These are phyloP conservation scores for Trypanosomatidae sp. DNA, from an alignment of 208 protist species.

Conservation along the genomic window DNA sequence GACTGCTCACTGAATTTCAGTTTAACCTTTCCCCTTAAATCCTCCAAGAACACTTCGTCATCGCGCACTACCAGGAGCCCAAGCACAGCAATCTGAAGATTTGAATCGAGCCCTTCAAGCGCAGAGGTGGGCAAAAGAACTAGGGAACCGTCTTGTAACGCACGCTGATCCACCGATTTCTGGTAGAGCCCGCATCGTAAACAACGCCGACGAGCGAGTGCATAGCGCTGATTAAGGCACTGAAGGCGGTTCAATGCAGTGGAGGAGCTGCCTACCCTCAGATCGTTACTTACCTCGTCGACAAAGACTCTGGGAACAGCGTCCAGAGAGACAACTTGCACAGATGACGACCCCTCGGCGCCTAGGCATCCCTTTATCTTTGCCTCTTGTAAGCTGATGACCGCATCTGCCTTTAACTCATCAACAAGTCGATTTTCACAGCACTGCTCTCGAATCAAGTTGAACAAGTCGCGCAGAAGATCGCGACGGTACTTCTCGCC, in stretches of 20 bases:
- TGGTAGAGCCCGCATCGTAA: constrained; percentile 80
- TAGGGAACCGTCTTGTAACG: constrained; percentile 17
- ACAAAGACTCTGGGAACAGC: constrained; percentile 58
- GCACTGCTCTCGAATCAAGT: constrained; percentile 61
- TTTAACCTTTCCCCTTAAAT: constrained; percentile 55
- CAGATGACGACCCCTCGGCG: constrained; percentile 17
- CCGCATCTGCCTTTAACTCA: constrained; percentile 48
- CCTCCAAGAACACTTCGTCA: constrained; percentile 64
- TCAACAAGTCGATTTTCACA: constrained; percentile 48
- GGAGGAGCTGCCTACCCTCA: constrained; percentile 25
- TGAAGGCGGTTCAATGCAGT: constrained; percentile 39
- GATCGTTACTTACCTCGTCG: constrained; percentile 68
- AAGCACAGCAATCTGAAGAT: constrained; percentile 66
- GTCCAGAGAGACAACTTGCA: constrained; percentile 45
- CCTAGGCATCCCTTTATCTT: constrained; percentile 41
- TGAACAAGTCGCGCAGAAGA: constrained; percentile 71
- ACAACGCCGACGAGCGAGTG: constrained; percentile 73
- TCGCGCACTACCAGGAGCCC: constrained; percentile 60
- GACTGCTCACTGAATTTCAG: constrained; percentile 35
- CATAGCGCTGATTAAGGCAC: constrained; percentile 75
- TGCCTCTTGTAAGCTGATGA: constrained; percentile 52
- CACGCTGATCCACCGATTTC: constrained; percentile 46
- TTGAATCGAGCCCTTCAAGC: constrained; percentile 70
- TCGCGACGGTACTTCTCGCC: constrained; percentile 42
- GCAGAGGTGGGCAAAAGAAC: constrained; percentile 73